Percentiles rank a stretch among this genome's conserved stretches.
Conservation (phyloP, 23 red algal species). For the Pyropia yezoensis region DNA sequence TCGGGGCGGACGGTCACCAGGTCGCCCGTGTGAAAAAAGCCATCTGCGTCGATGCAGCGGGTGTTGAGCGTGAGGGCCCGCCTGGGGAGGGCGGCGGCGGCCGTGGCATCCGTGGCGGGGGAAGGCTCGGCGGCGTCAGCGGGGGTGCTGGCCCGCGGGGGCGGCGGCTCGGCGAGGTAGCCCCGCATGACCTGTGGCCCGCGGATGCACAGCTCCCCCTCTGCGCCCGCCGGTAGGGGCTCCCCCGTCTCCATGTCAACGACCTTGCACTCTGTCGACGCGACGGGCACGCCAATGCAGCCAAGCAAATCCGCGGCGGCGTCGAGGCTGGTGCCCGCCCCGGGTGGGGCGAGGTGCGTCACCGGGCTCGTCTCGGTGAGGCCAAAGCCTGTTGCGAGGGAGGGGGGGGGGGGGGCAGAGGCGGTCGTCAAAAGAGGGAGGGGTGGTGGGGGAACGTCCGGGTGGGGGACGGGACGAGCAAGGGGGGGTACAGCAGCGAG, state of each 20-base stretch:
- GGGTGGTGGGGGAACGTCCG: too few relatives aligned
- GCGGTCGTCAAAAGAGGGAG: too few relatives aligned
- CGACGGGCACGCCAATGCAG: slow-evolving; percentile 6
- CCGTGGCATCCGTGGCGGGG: too few relatives aligned
- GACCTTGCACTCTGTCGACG: slow-evolving; percentile 7
- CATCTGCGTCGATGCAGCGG: slow-evolving; percentile 2
- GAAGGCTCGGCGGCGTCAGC: too few relatives aligned
- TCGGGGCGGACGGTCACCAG: slow-evolving; percentile 2
- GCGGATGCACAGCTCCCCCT: slow-evolving; percentile 29
- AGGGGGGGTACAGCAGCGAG: too few relatives aligned
- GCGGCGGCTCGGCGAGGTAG: slow-evolving; percentile 20
- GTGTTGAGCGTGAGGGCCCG: too few relatives aligned
- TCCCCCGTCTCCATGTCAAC: slow-evolving; percentile 6
- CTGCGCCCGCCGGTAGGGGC: background rate
- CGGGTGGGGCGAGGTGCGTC: background rate
- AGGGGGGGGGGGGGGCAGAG: too few relatives aligned
- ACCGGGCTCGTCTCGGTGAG: background rate
- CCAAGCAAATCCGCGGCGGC: background rate
- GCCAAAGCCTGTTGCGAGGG: too few relatives aligned
- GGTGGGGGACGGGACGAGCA: too few relatives aligned
- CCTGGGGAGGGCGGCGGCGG: too few relatives aligned
- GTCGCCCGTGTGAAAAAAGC: slow-evolving; percentile 24
- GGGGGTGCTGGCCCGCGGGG: background rate
- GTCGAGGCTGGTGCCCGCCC: background rate
- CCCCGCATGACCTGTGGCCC: slow-evolving; percentile 59